Base-by-base conservation (phyloP, 352 stramenopile species). In the Phytopythium delawarense region DNA sequence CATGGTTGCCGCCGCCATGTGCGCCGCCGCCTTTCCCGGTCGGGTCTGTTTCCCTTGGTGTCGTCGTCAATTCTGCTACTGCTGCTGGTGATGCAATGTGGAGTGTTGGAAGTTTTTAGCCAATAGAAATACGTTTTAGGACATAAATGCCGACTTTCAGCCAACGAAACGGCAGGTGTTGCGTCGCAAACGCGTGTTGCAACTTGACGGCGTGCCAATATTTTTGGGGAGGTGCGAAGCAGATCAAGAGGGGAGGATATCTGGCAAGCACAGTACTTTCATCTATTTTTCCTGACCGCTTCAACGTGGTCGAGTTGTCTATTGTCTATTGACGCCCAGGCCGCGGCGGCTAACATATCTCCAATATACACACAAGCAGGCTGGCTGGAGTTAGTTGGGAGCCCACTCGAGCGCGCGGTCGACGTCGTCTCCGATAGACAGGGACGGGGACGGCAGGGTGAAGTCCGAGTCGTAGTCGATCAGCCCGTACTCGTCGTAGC, bases 1-100 rank as follows among this genome's bases (percentile, higher is more conserved):
- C 87, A 96, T 94, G 51, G 40, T 59, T 37, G 54, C 54, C 35
- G 54, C 54, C 37, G 54, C 54, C 54, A 59, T 59, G 37, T 1
- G 12, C 35, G 49, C 13, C 49, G 20, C 49, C 7, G 49, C 28
- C 7, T 21, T 25, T 32, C 32, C 4, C 7, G 7, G 7, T 9
- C 11, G 35, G 35, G 35, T 44, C 16, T n/a, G 42, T 49, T 49
- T 49, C 42, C 42, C 42, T 57, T 45, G 13, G 18, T 6, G n/a
- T 1, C 11, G 51, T 45, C 51, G 51, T 57, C 34, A 45, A 42
- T 46, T 57, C 18, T 40, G 35, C 35, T 15, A 6, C 28, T 32
- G 28, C 28, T 32, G 28, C 28, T 32, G 28, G 28, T 32, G 25
- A 3, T 56, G 25, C 23, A 25, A 34, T 32, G 50, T n/a, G 11